A percentile compares a stretch with the other conserved stretches of the same genome.
These are phyloP conservation scores for Geotrichum siamense DNA, from an alignment of 1,139 yeast genomes.

Conservation along the genomic window DNA sequence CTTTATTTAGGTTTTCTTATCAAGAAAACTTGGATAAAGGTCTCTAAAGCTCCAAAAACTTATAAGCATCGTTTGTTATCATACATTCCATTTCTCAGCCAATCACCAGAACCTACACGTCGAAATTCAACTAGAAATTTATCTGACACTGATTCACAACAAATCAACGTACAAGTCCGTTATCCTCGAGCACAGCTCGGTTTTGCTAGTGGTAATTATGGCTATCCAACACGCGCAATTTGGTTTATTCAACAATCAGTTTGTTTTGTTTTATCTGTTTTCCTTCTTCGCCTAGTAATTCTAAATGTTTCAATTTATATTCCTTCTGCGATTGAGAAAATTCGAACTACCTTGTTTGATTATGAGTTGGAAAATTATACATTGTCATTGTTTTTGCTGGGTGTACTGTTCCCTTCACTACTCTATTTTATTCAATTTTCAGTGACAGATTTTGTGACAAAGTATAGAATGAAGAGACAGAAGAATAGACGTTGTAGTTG, in stretches of 20 bases:
- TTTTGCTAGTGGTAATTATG: conserved; percentile 16
- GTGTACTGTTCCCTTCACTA: conserved; percentile 12
- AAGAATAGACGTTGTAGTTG: neutral
- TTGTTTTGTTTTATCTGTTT: conserved; percentile 6
- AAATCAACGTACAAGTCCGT: no score
- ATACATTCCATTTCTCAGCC: neutral
- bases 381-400: conserved; percentile 2
- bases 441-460: conserved; percentile 12
- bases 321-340: conserved; percentile 8
- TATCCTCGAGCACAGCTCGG: conserved; percentile 12
- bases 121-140: neutral
- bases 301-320: conserved; percentile 6
- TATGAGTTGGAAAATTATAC: neutral
- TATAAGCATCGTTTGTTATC: neutral
- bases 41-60: neutral
- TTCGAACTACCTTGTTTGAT: conserved; percentile 13
- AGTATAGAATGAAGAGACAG: conserved; percentile 7
- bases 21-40: conserved; percentile 8
- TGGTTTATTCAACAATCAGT: conserved; percentile 16
- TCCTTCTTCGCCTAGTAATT: conserved; percentile 6
- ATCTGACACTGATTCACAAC: neutral
- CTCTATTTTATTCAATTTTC: conserved; percentile 12
- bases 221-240: conserved; percentile 12
- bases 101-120: neutral
- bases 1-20: conserved; percentile 7